phyloP scores from a whole-genome alignment of 2,329 filamentous ascomycete genomes.

The Fusarium drepaniforme region DNA sequence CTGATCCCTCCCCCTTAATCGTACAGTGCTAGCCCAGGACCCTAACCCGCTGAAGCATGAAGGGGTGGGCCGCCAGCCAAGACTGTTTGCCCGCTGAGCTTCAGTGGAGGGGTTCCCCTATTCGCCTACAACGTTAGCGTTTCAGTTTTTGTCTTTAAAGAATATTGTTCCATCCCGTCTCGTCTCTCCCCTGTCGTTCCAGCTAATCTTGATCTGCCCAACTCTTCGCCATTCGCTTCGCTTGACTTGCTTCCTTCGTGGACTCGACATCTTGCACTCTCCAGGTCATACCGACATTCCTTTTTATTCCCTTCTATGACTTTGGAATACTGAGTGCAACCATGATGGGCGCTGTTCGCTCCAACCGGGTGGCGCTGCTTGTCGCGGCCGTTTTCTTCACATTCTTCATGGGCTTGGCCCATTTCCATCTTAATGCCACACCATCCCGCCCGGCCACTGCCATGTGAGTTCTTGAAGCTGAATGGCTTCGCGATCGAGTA shows the following conservation, averaged over 20 bases:
- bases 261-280: neutral
- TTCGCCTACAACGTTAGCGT: neutral
- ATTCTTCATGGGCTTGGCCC: constrained; percentile 19
- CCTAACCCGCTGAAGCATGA: neutral
- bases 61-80: neutral
- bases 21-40: neutral
- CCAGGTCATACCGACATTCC: neutral
- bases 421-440: constrained; percentile 5
- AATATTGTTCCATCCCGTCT: constrained; percentile 1
- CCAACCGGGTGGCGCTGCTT: constrained; percentile 15
- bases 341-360: constrained; percentile 19
- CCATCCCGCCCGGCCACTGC: neutral
- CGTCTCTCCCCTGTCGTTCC: neutral
- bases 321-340: neutral
- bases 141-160: neutral
- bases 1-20: neutral
- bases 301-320: constrained; percentile 6
- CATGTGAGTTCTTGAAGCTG: neutral
- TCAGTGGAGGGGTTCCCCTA: neutral
- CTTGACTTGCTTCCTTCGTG: neutral
- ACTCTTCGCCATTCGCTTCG: neutral
- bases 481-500: neutral
- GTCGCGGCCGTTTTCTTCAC: constrained; percentile 21
- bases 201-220: constrained; percentile 1
- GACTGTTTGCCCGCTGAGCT: neutral